Conservation (phyloP, 148 eudicot genomes). For the Dysphania ambrosioides region DNA sequence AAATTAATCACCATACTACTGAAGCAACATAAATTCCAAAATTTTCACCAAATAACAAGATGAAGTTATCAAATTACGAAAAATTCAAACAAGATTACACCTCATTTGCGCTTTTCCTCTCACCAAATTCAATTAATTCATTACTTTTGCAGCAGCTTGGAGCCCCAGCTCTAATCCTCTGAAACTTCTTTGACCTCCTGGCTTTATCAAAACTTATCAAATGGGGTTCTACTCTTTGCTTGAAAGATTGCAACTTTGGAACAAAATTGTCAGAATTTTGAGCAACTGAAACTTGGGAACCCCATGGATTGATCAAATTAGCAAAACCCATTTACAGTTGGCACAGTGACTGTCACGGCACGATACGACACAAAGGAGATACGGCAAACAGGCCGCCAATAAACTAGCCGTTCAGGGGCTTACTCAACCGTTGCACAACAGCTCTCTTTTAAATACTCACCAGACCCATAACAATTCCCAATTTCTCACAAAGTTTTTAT, state of each 20-base stretch:
- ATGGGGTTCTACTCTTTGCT: constrained; percentile 8
- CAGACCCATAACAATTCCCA: too few relatives aligned
- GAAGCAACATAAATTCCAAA: background rate
- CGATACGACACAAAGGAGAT: too few relatives aligned
- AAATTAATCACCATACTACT: background rate
- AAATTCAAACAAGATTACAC: constrained; percentile 28
- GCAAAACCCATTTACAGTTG: constrained; percentile 10
- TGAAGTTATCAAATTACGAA: background rate
- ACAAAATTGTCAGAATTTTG: constrained; percentile 9
- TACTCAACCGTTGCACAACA: too few relatives aligned
- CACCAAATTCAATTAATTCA: constrained; percentile 43
- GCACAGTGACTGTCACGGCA: too few relatives aligned
- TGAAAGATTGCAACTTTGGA: constrained; percentile 16
- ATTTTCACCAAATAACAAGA: background rate
- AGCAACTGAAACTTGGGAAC: constrained; percentile 6
- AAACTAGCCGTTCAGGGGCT: too few relatives aligned
- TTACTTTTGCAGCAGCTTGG: constrained; percentile 20
- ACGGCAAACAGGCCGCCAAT: too few relatives aligned
- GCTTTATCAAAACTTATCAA: constrained; percentile 7
- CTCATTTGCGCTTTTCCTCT: constrained; percentile 81
- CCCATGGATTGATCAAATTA: background rate
- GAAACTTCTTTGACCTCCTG: background rate
- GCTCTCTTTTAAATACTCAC: too few relatives aligned
- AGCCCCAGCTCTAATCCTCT: background rate
- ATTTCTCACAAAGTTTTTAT: too few relatives aligned